Evolutionary conservation across 2,329 filamentous ascomycete genomes (phyloP), one percentile per base, ranked within the genome.

Genomic region (Penicillium brasilianum): DNA sequence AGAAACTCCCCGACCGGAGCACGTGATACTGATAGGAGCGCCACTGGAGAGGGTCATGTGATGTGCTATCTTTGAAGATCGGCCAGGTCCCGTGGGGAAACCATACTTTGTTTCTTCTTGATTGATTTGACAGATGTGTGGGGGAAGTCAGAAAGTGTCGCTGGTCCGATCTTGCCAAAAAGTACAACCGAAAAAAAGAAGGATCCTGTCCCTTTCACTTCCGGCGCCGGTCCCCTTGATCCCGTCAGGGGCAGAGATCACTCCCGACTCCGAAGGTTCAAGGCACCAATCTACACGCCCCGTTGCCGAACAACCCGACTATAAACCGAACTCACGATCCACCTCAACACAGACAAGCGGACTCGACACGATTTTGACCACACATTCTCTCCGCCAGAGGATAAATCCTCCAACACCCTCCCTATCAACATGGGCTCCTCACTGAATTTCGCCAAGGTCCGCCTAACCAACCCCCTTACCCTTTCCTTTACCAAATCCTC

Each of bases 381-480:
- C 37, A 36, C 11, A 30, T 14, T 25, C 46, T 11, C 36, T 18
- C 52, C n/a, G 18, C 30, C 25, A 14, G 44, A 7, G 16, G 5
- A 34, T 32, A 30, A n/a, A 7, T 16, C 34, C 41, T 49, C n/a
- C 20, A 49, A 43, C 39, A 43, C 3, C 20, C 30, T 16, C 1
- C 30, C 36, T 16, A 20, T 16, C 51, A 64, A 41, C 3, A 76
- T 76, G 74, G 73, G 72, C 16, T 72, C 73, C 58, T 66, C 70
- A 39, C 54, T 63, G n/a, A 66, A 60, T 18, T 69, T 76, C 41
- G 71, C 71, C 55, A 76, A 76, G 71, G 74, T 75, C 44, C 25
- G 57, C 28, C 13, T 18, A 5, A 1, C 34, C 50, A 41, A 51
- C 18, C 16, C 43, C 55, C 37, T 30, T 51, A 53, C 36, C 13